Evolutionary conservation across 129 eudicot genomes (phyloP).

Genomic region (Smallanthus sonchifolius): DNA sequence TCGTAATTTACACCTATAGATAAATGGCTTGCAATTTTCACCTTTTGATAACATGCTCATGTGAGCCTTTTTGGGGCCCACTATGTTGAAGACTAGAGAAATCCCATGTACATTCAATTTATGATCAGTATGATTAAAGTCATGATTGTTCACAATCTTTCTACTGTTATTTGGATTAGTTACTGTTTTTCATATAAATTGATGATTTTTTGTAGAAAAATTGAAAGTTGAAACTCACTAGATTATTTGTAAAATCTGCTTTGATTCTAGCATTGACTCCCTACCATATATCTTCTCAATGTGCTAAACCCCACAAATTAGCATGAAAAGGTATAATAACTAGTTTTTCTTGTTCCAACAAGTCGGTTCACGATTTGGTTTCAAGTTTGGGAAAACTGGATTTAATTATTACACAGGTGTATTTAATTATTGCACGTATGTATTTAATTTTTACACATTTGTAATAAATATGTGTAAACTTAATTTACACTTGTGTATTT

Average conservation of each 20-base stretch:
- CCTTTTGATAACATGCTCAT: not conserved
- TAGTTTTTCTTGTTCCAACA: conserved; percentile 1
- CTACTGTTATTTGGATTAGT: not conserved
- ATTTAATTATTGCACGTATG: no score
- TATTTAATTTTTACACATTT: no score
- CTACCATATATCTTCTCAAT: conserved; percentile 42
- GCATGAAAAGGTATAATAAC: conserved; percentile 41
- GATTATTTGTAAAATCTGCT: conserved; percentile 39
- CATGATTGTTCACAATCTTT: not conserved
- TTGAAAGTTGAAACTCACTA: conserved; percentile 72
- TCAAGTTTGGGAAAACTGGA: no score
- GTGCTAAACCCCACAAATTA: conserved; percentile 35
- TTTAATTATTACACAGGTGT: no score
- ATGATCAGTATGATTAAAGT: conserved; percentile 1
- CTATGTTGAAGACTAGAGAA: not conserved
- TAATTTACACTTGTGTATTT: no score
- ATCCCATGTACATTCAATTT: not conserved
- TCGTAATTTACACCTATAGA: not conserved
- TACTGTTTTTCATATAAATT: not conserved
- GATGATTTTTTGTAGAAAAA: not conserved
- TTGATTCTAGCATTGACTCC: conserved; percentile 54
- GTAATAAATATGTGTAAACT: no score
- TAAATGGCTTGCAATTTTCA: not conserved
- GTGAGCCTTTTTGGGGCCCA: not conserved
- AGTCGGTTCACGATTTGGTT: no score